Evolutionary conservation across 2,329 filamentous ascomycete species (phyloP).

Genomic region (Balansia obtecta): DNA sequence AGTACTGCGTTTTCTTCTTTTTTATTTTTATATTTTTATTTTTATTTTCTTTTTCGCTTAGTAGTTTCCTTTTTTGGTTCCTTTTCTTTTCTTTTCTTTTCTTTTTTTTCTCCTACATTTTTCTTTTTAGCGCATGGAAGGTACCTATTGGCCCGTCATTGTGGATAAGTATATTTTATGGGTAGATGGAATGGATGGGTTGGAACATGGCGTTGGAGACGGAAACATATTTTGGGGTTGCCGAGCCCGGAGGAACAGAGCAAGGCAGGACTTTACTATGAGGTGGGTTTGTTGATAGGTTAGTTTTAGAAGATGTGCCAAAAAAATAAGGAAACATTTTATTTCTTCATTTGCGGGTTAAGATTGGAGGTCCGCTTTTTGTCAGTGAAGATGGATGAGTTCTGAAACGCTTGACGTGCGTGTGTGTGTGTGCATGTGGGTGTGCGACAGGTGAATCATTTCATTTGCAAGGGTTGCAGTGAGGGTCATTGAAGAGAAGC

Average conservation of each 20-base stretch:
- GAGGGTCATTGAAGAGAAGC: too few species aligned
- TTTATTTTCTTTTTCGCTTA: too few species aligned
- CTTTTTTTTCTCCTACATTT: neutral
- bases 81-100: slow-evolving; percentile 1
- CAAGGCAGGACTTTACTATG: neutral
- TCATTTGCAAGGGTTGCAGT: too few species aligned
- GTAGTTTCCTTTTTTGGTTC: neutral
- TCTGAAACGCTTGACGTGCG: too few species aligned
- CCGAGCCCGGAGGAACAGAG: neutral
- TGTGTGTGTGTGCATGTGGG: too few species aligned
- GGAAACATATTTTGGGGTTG: neutral
- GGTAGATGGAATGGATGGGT: neutral
- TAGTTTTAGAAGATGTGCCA: neutral
- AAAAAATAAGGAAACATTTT: neutral
- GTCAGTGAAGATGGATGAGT: neutral
- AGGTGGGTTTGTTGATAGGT: neutral
- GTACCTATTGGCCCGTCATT: neutral
- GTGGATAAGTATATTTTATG: neutral
- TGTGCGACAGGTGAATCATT: too few species aligned
- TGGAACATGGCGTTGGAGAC: slow-evolving; percentile 1
- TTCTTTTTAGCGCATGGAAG: neutral
- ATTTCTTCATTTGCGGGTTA: neutral
- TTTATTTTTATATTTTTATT: too few species aligned
- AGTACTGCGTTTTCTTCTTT: too few species aligned
- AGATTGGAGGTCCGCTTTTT: neutral